phyloP scores from a whole-genome alignment of 306 rosid genomes.

The Luffa acutangula region DNA sequence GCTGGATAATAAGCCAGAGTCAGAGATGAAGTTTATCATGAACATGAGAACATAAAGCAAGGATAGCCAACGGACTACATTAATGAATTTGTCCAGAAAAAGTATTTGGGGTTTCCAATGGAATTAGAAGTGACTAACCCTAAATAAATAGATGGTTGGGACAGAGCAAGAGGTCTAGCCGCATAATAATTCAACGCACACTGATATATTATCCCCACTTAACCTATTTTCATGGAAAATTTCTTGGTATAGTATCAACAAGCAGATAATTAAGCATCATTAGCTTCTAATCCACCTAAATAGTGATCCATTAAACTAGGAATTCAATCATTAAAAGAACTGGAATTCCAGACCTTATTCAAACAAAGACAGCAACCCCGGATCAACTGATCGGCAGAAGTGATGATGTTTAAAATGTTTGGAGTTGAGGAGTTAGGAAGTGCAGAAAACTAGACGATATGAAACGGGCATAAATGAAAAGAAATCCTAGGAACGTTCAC shows the following conservation, averaged over 20 bases:
- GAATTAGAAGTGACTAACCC: not conserved
- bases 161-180: not conserved
- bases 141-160: not conserved
- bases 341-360: not conserved
- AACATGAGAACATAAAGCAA: not conserved
- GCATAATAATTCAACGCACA: not conserved
- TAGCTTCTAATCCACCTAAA: not conserved
- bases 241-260: not conserved
- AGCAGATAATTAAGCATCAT: not conserved
- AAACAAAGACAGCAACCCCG: not conserved
- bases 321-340: not conserved
- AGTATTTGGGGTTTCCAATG: not conserved
- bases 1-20: not conserved
- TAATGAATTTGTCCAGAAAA: not conserved
- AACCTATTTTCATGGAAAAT: not conserved
- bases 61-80: not conserved
- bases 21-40: not conserved
- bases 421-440: not conserved
- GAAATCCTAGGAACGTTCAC: not conserved
- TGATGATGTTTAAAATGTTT: not conserved
- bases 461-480: not conserved
- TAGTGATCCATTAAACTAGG: not conserved
- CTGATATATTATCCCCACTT: not conserved
- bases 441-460: not conserved
- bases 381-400: not conserved